Conservation (phyloP, 192 early-diverging fungal species). For the Polychytrium aggregatum region DNA sequence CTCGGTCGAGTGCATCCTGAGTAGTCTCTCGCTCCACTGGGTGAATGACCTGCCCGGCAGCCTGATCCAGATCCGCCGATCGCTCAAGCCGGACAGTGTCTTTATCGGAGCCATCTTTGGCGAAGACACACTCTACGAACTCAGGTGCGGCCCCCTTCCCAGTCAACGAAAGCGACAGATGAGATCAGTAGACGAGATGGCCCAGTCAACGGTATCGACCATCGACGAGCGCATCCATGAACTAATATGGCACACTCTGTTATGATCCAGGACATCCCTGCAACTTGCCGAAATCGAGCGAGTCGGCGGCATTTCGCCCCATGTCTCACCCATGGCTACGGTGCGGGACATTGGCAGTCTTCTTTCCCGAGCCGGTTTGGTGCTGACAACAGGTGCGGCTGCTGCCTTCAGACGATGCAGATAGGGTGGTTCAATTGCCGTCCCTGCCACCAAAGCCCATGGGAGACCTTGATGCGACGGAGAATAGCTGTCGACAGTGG, state of each 20-base stretch:
- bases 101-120: constrained; percentile 93
- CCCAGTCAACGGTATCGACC: no score
- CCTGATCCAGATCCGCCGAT: constrained; percentile 69
- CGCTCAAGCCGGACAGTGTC: constrained; percentile 82
- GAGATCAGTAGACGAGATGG: no score
- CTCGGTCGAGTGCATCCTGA: constrained; percentile 79
- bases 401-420: no score
- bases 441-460: no score
- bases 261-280: constrained; percentile 74
- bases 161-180: no score
- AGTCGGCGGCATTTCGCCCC: constrained; percentile 75
- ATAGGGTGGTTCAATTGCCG: no score
- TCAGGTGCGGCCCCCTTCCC: no score
- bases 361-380: constrained; percentile 73
- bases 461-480: no score
- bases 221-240: no score
- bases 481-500: no score
- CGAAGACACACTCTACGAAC: constrained; percentile 91
- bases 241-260: no score
- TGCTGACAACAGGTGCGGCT: constrained; percentile 57
- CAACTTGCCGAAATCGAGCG: constrained; percentile 89
- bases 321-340: constrained; percentile 83
- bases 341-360: constrained; percentile 67
- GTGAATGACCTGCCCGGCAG: constrained; percentile 89
- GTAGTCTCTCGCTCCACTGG: constrained; percentile 84